These are phyloP conservation scores for Gaultheria prostrata DNA, from an alignment of 148 eudicot genomes.

Conservation along the genomic window DNA sequence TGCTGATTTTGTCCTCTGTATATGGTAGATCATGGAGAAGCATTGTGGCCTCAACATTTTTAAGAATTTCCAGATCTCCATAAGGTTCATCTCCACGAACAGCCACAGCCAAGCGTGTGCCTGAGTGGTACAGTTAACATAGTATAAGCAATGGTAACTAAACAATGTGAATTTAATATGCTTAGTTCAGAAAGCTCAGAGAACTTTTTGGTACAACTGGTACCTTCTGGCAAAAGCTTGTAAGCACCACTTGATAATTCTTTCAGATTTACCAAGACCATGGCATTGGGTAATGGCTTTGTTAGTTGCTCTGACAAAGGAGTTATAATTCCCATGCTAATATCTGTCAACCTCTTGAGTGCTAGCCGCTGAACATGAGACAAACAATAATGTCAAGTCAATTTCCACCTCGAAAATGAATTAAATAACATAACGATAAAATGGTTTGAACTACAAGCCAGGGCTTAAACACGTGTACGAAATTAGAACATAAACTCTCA, in stretches of 20 bases:
- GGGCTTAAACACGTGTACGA: neutral
- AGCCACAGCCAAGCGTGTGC: conserved; percentile 84
- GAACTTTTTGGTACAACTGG: neutral
- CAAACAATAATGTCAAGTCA: conserved; percentile 25
- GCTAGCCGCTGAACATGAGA: conserved; percentile 67
- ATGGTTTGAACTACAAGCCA: neutral
- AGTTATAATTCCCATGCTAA: conserved; percentile 90
- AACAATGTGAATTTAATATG: neutral
- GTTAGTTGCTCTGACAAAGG: conserved; percentile 91
- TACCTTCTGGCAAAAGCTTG: conserved; percentile 95
- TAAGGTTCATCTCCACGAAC: conserved; percentile 89
- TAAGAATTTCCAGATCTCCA: conserved; percentile 69
- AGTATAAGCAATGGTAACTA: neutral
- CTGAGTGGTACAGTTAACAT: conserved; percentile 34
- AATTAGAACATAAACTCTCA: neutral
- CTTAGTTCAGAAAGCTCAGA: neutral
- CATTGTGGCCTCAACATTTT: conserved; percentile 66
- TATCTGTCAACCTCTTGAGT: conserved; percentile 83
- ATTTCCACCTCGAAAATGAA: conserved; percentile 4
- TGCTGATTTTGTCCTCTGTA: conserved; percentile 67
- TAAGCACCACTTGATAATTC: conserved; percentile 76
- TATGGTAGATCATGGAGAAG: conserved; percentile 57
- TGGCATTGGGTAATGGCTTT: conserved; percentile 89
- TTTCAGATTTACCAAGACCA: conserved; percentile 75
- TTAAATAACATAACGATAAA: conserved; percentile 7